Conservation (phyloP, 2,329 filamentous ascomycete genomes). For the Rutstroemia sydowiana region DNA sequence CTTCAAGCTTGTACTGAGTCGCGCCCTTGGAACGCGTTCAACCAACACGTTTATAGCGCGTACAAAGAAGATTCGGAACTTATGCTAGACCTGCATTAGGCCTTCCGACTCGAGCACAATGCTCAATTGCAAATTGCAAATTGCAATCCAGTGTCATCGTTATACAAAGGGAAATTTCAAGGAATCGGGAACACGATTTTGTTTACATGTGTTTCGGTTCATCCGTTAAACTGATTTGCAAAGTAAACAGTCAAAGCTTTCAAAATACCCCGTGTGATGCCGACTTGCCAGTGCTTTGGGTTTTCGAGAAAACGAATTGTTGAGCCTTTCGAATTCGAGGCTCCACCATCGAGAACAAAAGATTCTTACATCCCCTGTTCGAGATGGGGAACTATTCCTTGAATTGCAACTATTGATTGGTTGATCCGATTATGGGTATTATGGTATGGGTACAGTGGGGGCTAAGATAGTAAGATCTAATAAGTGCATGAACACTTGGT, state of each 20-base stretch:
- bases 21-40: too few species aligned
- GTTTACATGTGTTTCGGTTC: background rate
- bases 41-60: background rate
- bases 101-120: background rate
- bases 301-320: background rate
- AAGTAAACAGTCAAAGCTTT: background rate
- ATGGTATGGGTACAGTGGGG: too few species aligned
- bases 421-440: background rate
- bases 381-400: constrained; percentile 6
- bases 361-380: background rate
- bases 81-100: too few species aligned
- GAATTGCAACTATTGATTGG: constrained; percentile 2
- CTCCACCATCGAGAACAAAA: constrained; percentile 3
- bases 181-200: background rate
- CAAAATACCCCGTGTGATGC: too few species aligned
- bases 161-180: background rate
- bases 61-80: too few species aligned
- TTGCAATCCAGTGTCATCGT: background rate
- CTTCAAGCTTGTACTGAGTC: too few species aligned
- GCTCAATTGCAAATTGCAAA: too few species aligned
- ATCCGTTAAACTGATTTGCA: background rate
- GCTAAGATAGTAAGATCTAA: background rate
- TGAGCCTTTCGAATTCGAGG: background rate
- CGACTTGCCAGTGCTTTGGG: background rate
- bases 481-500: background rate